A percentile compares a stretch with the other conserved stretches of the same genome.
Evolutionary conservation across 352 stramenopile genomes (phyloP).

Genomic region (Pythium brachiatum): DNA sequence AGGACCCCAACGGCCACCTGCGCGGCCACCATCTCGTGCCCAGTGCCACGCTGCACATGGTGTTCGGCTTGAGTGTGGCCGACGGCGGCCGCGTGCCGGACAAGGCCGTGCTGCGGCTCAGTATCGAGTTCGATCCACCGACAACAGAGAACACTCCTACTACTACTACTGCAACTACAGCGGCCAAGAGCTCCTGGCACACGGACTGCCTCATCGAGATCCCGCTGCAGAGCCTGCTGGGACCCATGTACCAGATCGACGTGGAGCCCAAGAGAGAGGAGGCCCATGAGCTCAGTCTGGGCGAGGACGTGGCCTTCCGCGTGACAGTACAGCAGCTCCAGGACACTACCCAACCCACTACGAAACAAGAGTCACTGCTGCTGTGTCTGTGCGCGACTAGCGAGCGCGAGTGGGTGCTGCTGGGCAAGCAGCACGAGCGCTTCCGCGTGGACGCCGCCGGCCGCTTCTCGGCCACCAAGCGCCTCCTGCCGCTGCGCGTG

Average conservation of each 20-base stretch:
- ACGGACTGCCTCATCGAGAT: constrained; percentile 16
- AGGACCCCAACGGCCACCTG: constrained; percentile 23
- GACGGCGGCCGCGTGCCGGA: background rate
- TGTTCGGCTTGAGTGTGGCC: constrained; percentile 16
- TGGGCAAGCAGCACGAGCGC: constrained; percentile 61
- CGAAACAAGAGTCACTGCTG: constrained; percentile 20
- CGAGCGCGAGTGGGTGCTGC: constrained; percentile 62
- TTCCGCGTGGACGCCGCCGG: constrained; percentile 13
- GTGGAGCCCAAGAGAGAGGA: constrained; percentile 12
- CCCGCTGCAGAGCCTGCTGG: constrained; percentile 12
- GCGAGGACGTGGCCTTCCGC: constrained; percentile 49
- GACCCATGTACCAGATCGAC: constrained; percentile 23
- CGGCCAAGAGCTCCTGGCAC: background rate
- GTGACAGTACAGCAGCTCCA: constrained; percentile 34
- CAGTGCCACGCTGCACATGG: constrained; percentile 21
- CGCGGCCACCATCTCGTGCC: constrained; percentile 8
- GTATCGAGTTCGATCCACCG: constrained; percentile 15
- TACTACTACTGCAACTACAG: background rate
- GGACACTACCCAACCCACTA: background rate
- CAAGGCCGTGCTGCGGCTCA: constrained; percentile 11
- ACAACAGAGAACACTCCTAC: background rate
- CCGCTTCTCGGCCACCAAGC: constrained; percentile 21
- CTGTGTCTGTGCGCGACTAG: constrained; percentile 53
- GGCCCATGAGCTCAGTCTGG: background rate
- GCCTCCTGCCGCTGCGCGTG: constrained; percentile 42